Evolutionary conservation across 225 moss, liverwort and hornwort species (phyloP).

Genomic region (Polytrichum formosum): DNA sequence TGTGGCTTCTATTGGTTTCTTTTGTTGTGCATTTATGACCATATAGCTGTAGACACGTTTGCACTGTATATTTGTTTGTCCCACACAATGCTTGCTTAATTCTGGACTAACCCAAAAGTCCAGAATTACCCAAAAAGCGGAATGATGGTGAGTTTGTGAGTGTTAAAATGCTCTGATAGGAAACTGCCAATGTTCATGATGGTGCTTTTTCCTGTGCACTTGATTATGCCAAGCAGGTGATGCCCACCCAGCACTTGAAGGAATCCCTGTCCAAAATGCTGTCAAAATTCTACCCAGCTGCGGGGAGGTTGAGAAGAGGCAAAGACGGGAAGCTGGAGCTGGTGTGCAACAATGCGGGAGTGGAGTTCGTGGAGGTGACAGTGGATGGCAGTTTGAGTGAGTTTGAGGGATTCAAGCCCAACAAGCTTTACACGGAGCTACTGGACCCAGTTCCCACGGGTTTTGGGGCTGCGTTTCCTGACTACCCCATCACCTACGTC

Average conservation of each 20-base stretch:
- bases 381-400: constrained; percentile 28
- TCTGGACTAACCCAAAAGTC: too few relatives aligned
- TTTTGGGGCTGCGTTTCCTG: constrained; percentile 18
- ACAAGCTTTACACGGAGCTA: constrained; percentile 21
- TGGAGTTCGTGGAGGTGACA: constrained; percentile 29
- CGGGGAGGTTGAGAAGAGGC: constrained; percentile 29
- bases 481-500: constrained; percentile 25
- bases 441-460: constrained; percentile 21
- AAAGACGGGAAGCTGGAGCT: constrained; percentile 30
- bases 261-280: constrained; percentile 13
- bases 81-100: too few relatives aligned
- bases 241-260: constrained; percentile 19
- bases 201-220: not conserved
- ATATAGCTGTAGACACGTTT: too few relatives aligned
- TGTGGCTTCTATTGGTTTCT: too few relatives aligned
- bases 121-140: too few relatives aligned
- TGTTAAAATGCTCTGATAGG: too few relatives aligned
- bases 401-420: constrained; percentile 26
- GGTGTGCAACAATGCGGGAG: constrained; percentile 34
- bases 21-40: too few relatives aligned
- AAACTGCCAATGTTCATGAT: not conserved
- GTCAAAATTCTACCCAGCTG: constrained; percentile 20
- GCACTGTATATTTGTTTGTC: too few relatives aligned
- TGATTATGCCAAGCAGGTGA: constrained; percentile 5
- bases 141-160: too few relatives aligned